Evolutionary conservation across 352 stramenopile species (phyloP).

Genomic region (Pythium diclinum): DNA sequence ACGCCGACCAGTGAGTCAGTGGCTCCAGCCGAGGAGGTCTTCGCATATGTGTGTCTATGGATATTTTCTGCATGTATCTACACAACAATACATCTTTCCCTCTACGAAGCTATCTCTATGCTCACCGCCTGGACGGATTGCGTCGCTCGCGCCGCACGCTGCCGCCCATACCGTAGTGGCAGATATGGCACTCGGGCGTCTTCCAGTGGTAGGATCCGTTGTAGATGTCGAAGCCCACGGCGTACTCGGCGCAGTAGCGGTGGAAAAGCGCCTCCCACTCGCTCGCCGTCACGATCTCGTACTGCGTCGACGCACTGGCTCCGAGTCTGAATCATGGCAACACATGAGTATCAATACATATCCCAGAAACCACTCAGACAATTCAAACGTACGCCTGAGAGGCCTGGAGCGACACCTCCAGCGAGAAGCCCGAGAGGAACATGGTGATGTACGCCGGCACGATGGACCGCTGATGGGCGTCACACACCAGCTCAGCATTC

Average conservation of each 20-base stretch:
- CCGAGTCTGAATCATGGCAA: slow-evolving; percentile 34
- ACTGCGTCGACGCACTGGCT: slow-evolving; percentile 55
- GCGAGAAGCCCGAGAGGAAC: slow-evolving; percentile 79
- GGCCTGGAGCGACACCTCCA: slow-evolving; percentile 71
- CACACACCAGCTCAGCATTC: slow-evolving; percentile 77
- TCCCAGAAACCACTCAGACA: not conserved
- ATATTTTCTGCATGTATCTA: not conserved
- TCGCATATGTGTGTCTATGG: slow-evolving; percentile 7
- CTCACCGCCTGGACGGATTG: slow-evolving; percentile 32
- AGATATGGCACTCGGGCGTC: slow-evolving; percentile 74
- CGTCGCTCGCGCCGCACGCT: slow-evolving; percentile 34
- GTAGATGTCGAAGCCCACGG: slow-evolving; percentile 77
- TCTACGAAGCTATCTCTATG: not conserved
- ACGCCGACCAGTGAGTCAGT: slow-evolving; percentile 13
- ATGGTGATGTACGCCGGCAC: slow-evolving; percentile 84
- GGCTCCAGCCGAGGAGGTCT: not conserved
- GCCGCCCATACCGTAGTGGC: slow-evolving; percentile 68
- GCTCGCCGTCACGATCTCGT: slow-evolving; percentile 79
- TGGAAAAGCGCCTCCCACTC: slow-evolving; percentile 85
- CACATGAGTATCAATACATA: not conserved
- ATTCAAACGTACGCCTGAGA: slow-evolving; percentile 46
- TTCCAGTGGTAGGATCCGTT: slow-evolving; percentile 82
- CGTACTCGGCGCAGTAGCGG: slow-evolving; percentile 75
- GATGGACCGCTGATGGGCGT: slow-evolving; percentile 74
- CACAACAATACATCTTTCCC: not conserved